A percentile compares a stretch with the other conserved stretches of the same genome.
These are phyloP conservation scores for Trapa bicornis DNA, from an alignment of 345 rosid genomes.

Conservation along the genomic window DNA sequence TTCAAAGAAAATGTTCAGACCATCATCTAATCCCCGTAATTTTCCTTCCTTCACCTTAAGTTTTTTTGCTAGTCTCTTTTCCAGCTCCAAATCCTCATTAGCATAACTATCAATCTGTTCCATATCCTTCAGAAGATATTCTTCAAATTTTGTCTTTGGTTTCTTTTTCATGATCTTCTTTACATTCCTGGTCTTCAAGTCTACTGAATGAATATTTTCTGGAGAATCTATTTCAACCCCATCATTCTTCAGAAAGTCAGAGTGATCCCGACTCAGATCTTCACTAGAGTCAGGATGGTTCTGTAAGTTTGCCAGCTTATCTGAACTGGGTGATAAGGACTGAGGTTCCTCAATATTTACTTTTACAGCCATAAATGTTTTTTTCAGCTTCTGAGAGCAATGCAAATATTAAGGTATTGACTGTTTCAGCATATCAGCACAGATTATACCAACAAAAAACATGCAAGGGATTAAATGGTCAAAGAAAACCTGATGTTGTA, in stretches of 20 bases:
- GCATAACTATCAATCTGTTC: constrained; percentile 13
- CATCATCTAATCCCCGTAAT: constrained; percentile 59
- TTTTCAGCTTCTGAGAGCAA: constrained; percentile 32
- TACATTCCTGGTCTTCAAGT: constrained; percentile 17
- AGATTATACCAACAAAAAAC: not conserved
- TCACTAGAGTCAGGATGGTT: constrained; percentile 2
- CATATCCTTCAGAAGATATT: constrained; percentile 51
- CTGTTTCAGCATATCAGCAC: not conserved
- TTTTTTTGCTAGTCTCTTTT: constrained; percentile 76
- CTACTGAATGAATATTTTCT: constrained; percentile 4
- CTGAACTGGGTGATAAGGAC: constrained; percentile 1
- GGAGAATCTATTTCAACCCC: constrained; percentile 5
- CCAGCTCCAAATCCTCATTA: constrained; percentile 51
- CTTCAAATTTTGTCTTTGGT: constrained; percentile 57
- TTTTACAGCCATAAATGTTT: constrained; percentile 5
- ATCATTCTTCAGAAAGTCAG: not conserved
- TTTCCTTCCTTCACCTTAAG: constrained; percentile 66
- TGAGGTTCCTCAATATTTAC: constrained; percentile 14
- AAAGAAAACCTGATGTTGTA: constrained; percentile 52
- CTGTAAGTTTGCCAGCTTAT: constrained; percentile 7
- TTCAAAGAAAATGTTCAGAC: constrained; percentile 35
- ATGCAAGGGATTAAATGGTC: too few species aligned
- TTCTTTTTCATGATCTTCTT: constrained; percentile 26
- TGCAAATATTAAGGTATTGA: constrained; percentile 13
- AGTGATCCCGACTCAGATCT: constrained; percentile 13